Evolutionary conservation across 768 basidiomycete genomes (phyloP).

Genomic region (Agaricus blazei): DNA sequence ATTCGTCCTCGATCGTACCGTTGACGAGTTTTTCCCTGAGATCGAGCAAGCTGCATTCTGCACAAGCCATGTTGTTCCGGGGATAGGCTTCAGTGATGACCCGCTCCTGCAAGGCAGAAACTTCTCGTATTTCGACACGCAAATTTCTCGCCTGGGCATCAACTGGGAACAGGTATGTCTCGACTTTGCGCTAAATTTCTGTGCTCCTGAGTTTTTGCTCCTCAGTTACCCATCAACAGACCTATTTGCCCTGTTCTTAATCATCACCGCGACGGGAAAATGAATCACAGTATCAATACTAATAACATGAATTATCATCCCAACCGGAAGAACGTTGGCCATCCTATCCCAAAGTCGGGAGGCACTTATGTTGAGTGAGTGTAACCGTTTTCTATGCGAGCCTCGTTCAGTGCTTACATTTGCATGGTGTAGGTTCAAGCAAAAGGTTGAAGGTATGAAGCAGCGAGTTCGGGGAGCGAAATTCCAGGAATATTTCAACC

Average conservation of each 20-base stretch:
- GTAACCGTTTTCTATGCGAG: too few species aligned
- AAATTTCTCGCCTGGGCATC: conserved; percentile 71
- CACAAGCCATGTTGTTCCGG: conserved; percentile 65
- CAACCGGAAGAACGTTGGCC: conserved; percentile 53
- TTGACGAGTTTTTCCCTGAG: conserved; percentile 81
- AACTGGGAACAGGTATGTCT: conserved; percentile 65
- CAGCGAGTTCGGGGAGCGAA: conserved; percentile 62
- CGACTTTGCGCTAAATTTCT: neutral
- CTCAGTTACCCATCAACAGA: conserved; percentile 75
- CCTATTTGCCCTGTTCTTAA: conserved; percentile 74
- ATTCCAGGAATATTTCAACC: conserved; percentile 74
- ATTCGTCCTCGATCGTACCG: conserved; percentile 55
- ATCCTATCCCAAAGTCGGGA: conserved; percentile 39
- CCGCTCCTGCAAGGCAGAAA: conserved; percentile 81
- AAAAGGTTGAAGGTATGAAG: conserved; percentile 49
- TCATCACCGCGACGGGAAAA: conserved; percentile 57
- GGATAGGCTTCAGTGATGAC: conserved; percentile 70
- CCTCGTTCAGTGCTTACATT: neutral
- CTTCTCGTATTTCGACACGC: conserved; percentile 86
- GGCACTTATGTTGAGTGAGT: conserved; percentile 59
- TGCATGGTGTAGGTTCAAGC: conserved; percentile 32
- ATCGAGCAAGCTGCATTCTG: conserved; percentile 90
- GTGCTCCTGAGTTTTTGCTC: neutral
- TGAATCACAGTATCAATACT: conserved; percentile 53
- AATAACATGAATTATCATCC: conserved; percentile 77